These are phyloP conservation scores for Alternaria incomplexa DNA, from an alignment of 2,329 filamentous ascomycete species.

Conservation along the genomic window DNA sequence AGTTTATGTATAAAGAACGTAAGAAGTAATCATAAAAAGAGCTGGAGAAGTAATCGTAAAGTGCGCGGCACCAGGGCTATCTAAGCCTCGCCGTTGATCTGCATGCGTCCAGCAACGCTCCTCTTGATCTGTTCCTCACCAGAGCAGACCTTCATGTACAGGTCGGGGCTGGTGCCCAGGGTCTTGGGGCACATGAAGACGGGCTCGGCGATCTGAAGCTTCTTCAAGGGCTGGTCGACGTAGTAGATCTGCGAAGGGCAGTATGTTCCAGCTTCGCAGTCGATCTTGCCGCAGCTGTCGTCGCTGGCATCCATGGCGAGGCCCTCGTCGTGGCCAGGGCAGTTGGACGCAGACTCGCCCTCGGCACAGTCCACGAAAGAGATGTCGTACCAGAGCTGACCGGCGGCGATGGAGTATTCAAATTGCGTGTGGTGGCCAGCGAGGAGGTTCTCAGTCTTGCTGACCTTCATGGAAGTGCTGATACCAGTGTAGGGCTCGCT, in stretches of 20 bases:
- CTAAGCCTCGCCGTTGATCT: conserved; percentile 8
- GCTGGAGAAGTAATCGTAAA: not conserved
- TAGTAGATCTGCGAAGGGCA: conserved; percentile 36
- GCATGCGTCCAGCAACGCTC: conserved; percentile 30
- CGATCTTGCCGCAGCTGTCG: conserved; percentile 15
- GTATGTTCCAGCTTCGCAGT: conserved; percentile 27
- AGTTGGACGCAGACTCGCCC: conserved; percentile 23
- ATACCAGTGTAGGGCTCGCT: conserved; percentile 24
- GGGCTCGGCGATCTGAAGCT: conserved; percentile 30
- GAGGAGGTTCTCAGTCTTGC: conserved; percentile 26
- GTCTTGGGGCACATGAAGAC: conserved; percentile 28
- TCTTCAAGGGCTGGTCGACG: conserved; percentile 26
- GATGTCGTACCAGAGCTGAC: conserved; percentile 35
- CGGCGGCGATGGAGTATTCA: conserved; percentile 30
- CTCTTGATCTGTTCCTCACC: conserved; percentile 26
- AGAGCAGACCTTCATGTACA: conserved; percentile 31
- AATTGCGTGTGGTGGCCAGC: conserved; percentile 34
- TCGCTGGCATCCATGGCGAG: conserved; percentile 24
- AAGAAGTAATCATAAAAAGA: conserved; percentile 5
- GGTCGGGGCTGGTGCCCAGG: conserved; percentile 20
- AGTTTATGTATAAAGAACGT: conserved; percentile 3
- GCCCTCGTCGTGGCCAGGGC: conserved; percentile 31
- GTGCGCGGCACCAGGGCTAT: not conserved
- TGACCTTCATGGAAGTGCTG: conserved; percentile 33
- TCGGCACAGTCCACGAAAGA: conserved; percentile 37